Conservation (phyloP, 768 basidiomycete species). For the Boletus fagicola region DNA sequence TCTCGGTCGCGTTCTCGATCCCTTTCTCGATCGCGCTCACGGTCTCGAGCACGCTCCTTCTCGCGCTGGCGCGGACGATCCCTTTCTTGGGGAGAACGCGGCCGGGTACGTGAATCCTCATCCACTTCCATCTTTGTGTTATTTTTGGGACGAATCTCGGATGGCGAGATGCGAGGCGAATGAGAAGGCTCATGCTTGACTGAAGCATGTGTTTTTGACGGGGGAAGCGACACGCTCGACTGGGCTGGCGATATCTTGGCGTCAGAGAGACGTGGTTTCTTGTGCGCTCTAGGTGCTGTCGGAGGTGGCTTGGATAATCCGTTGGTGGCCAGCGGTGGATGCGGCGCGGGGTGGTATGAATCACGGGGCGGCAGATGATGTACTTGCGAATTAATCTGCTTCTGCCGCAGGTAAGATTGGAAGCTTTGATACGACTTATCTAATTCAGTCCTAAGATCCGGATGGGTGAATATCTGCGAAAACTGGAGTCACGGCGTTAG, state of each 20-base stretch:
- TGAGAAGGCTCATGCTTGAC: slow-evolving; percentile 30
- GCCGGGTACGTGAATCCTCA: slow-evolving; percentile 46
- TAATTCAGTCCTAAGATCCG: slow-evolving; percentile 59
- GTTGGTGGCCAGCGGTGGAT: slow-evolving; percentile 32
- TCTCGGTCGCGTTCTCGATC: slow-evolving; percentile 37
- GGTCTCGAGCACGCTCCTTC: slow-evolving; percentile 37
- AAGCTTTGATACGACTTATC: slow-evolving; percentile 74
- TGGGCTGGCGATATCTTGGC: slow-evolving; percentile 35
- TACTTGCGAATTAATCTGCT: slow-evolving; percentile 27
- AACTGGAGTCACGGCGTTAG: slow-evolving; percentile 15
- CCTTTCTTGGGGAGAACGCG: slow-evolving; percentile 42
- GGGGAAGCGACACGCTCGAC: slow-evolving; percentile 32
- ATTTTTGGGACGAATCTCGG: slow-evolving; percentile 29
- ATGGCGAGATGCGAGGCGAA: slow-evolving; percentile 29
- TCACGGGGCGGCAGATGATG: slow-evolving; percentile 44
- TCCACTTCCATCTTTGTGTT: slow-evolving; percentile 55
- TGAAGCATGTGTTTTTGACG: slow-evolving; percentile 20
- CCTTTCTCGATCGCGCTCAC: slow-evolving; percentile 36
- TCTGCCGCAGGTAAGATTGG: slow-evolving; percentile 44
- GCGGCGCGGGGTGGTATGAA: slow-evolving; percentile 38
- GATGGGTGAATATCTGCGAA: slow-evolving; percentile 14
- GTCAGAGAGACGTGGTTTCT: slow-evolving; percentile 74
- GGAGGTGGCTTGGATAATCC: slow-evolving; percentile 56
- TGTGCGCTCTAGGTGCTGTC: slow-evolving; percentile 77
- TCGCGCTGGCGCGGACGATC: slow-evolving; percentile 40